A percentile compares a stretch with the other conserved stretches of the same genome.
These are phyloP conservation scores for Colletotrichum graminicola DNA, from an alignment of 2,329 filamentous ascomycete species.

Conservation along the genomic window DNA sequence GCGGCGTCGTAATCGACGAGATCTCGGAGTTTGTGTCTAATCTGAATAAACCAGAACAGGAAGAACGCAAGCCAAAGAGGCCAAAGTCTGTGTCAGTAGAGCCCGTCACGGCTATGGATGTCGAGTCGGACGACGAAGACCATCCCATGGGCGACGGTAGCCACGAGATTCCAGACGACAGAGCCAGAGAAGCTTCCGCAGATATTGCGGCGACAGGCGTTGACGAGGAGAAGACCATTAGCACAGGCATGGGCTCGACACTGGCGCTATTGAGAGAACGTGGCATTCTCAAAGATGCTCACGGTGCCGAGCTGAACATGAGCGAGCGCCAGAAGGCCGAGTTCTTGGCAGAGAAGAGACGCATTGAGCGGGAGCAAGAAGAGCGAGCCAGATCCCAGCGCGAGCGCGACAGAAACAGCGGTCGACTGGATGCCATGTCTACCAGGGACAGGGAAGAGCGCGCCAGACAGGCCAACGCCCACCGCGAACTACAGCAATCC, in stretches of 20 bases:
- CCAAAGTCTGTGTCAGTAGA: conserved; percentile 54
- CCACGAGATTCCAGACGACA: conserved; percentile 49
- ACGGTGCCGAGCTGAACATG: conserved; percentile 73
- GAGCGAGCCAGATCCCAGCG: conserved; percentile 83
- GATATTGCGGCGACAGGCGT: conserved; percentile 77
- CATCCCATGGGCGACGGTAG: conserved; percentile 48
- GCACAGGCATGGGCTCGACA: conserved; percentile 83
- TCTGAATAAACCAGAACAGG: conserved; percentile 75
- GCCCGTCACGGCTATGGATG: conserved; percentile 59
- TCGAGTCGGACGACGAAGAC: conserved; percentile 55
- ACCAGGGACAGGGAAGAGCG: conserved; percentile 92
- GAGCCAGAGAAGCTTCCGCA: conserved; percentile 57
- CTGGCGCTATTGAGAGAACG: conserved; percentile 87
- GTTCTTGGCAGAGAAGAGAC: conserved; percentile 83
- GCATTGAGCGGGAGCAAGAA: conserved; percentile 82
- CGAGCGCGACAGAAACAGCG: conserved; percentile 87
- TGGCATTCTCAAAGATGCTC: conserved; percentile 77
- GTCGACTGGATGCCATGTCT: conserved; percentile 88
- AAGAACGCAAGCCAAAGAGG: conserved; percentile 66
- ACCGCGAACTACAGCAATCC: conserved; percentile 87
- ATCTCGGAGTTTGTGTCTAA: conserved; percentile 95
- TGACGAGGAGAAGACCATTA: conserved; percentile 86
- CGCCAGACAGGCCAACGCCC: conserved; percentile 87
- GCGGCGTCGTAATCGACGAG: conserved; percentile 91
- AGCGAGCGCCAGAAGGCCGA: conserved; percentile 78